Evolutionary conservation across 768 basidiomycete species (phyloP), one percentile per base, ranked within the genome.

Genomic region (Hypholoma fasciculare): DNA sequence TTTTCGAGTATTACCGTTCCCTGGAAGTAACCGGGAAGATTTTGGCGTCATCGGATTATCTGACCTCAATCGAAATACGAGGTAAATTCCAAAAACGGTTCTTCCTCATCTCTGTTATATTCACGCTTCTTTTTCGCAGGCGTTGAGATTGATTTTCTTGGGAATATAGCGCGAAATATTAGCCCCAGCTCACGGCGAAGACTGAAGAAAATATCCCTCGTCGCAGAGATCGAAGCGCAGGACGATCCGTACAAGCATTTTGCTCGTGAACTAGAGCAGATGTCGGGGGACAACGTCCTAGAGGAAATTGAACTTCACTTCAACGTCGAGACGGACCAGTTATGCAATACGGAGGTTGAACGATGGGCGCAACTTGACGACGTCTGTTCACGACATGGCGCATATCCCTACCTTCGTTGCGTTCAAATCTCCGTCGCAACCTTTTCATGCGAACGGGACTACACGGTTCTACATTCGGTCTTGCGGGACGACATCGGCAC

Each of bases 241-340:
- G 57, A 58, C 9, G 57, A 58, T 36, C 57, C 57, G 0, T 58
- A 52, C 43, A 30, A 49, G 11, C 20, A 58, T 16, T 34, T 58
- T n/a, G 34, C 36, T 36, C 11, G 23, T 16, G 57, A 58, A 39
- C 23, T 58, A 12, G 50, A 47, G 13, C 13, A 46, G 34, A 51
- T 58, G 16, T 13, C 50, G 7, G 30, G 50, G 19, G 7, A 26
- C 3, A 58, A 47, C 43, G 57, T 46, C 1, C n/a, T 58, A 9
- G 51, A 52, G 40, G 19, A 50, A 36, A 4, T 58, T 17, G 40
- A 36, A 16, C 9, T 58, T n/a, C 34, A 11, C 16, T 14, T 58
- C 42, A 37, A n/a, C 37, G 44, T 58, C 16, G 14, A 46, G 13
- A 58, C 51, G 8, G 14, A 52, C 43, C 19, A 12, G 7, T 13